Evolutionary conservation across 345 rosid species (phyloP), one percentile per base, ranked within the genome.

Genomic region (Linum trigynum): DNA sequence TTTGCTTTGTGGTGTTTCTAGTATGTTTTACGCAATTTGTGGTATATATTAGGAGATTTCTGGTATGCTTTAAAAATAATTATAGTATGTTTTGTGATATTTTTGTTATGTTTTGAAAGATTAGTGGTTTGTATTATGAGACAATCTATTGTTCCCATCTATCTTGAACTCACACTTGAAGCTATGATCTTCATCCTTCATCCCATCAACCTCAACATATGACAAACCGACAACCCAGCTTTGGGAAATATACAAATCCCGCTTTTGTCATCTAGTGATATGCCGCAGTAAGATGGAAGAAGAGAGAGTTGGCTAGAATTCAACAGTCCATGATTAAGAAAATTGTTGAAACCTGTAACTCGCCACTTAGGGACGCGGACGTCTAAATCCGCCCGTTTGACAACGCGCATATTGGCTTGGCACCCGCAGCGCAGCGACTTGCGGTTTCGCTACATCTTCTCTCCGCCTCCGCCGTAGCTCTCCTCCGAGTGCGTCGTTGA

Each of bases 191-290:
- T 74, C 74, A 72, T 80, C 89, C 75, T 82, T 84, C 72, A 71
- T 61, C 48, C 68, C 86, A 71, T 84, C 84, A 63, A 84, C 62
- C 74, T 84, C 86, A 32, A 85, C 77, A 80, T 85, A 70, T 85
- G 89, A 42, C 89, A 67, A 23, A 82, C 89, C 7, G 89, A 85
- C 86, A 85, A 82, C 60, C 89, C 89, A 65, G 89, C 89, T 78
- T 77, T 85, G 39, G 81, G 79, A 77, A 73, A 85, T 85, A 85
- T 77, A 76, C 89, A 82, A 66, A 85, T 80, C 51, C 77, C 70
- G 51, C 79, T 80, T 70, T 82, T 85, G 74, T 82, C 89, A 68
- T 85, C 85, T 0, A 78, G 71, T 39, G 80, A 73, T 66, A 85
- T 73, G 48, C 67, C 66, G 73, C 85, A 73, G 74, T 75, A 76